These are phyloP conservation scores for Teratosphaeria epicoccoides DNA, from an alignment of 2,329 filamentous ascomycete genomes.

Conservation along the genomic window DNA sequence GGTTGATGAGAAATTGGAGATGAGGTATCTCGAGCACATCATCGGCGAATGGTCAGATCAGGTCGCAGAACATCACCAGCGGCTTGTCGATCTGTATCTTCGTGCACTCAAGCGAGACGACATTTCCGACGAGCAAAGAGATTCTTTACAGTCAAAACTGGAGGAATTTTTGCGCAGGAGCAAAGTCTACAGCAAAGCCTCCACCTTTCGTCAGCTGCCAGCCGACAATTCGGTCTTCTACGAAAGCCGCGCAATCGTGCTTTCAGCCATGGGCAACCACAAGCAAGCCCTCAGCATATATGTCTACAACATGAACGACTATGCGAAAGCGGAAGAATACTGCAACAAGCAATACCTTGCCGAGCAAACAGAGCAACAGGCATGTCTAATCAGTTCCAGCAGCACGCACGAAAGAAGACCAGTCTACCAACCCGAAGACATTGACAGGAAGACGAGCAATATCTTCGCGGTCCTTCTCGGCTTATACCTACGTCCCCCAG, in stretches of 20 bases:
- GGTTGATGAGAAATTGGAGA: conserved; percentile 61
- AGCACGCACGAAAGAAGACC: conserved; percentile 12
- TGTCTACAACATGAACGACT: conserved; percentile 85
- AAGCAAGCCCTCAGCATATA: conserved; percentile 95
- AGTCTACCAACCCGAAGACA: conserved; percentile 42
- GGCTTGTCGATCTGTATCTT: conserved; percentile 63
- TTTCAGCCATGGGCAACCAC: conserved; percentile 91
- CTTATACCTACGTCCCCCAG: conserved; percentile 75
- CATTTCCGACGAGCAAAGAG: conserved; percentile 27
- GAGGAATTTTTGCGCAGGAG: conserved; percentile 66
- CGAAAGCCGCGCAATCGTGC: conserved; percentile 78
- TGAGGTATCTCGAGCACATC: conserved; percentile 80
- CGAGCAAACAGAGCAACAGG: conserved; percentile 18
- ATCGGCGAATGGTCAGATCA: conserved; percentile 76
- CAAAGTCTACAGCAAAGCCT: conserved; percentile 57
- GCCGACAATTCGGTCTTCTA: conserved; percentile 75
- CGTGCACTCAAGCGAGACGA: conserved; percentile 35
- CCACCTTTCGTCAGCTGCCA: conserved; percentile 65
- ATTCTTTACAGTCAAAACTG: conserved; percentile 50
- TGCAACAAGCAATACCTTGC: conserved; percentile 75
- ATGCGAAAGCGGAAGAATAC: conserved; percentile 90
- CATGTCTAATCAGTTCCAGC: conserved; percentile 14
- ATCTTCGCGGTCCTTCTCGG: conserved; percentile 89
- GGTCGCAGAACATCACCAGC: conserved; percentile 79
- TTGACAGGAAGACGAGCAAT: conserved; percentile 44